These are phyloP conservation scores for Corymbia maculata DNA, from an alignment of 345 rosid species.

Conservation along the genomic window DNA sequence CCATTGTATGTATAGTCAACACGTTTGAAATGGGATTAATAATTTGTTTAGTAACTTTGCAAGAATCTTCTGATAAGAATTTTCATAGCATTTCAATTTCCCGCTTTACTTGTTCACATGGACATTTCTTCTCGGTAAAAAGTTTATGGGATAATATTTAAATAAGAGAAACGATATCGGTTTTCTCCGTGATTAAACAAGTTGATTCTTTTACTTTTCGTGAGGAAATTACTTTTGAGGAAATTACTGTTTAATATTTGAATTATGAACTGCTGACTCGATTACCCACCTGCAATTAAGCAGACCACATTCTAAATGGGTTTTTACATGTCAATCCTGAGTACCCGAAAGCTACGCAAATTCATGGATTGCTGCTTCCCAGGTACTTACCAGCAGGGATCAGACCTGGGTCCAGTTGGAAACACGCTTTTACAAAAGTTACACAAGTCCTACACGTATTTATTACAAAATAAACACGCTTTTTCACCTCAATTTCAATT, in stretches of 20 bases:
- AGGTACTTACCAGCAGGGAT: not conserved
- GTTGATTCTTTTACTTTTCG: not conserved
- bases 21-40: not conserved
- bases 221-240: not conserved
- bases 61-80: not conserved
- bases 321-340: not conserved
- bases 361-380: not conserved
- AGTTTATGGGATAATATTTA: rapidly evolving
- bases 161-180: not conserved
- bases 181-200: not conserved
- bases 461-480: too few relatives aligned
- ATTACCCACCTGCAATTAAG: not conserved
- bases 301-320: not conserved
- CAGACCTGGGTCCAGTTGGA: not conserved
- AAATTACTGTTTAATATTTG: not conserved
- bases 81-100: not conserved
- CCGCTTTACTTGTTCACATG: not conserved
- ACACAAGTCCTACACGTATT: not conserved
- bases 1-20: not conserved
- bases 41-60: not conserved
- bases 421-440: not conserved
- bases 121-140: not conserved
- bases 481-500: not conserved
- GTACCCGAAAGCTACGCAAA: not conserved
- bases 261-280: not conserved